These are phyloP conservation scores for Grosmannia huntii DNA, from an alignment of 2,329 filamentous ascomycete genomes.

Conservation along the genomic window DNA sequence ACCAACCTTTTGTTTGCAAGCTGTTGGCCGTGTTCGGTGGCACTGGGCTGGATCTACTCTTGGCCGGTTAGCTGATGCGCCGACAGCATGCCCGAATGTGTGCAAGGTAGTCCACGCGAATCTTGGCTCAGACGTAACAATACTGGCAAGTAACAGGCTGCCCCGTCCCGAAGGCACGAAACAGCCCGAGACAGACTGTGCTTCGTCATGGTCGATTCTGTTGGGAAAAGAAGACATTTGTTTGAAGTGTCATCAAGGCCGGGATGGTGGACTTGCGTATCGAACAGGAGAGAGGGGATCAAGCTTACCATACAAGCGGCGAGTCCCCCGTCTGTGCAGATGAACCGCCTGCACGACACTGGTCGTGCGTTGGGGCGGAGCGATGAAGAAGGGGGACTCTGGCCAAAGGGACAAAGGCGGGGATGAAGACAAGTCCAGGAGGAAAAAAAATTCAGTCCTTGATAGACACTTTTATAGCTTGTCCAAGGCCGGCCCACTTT, in stretches of 20 bases:
- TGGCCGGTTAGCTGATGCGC: neutral
- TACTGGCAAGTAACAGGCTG: slow-evolving; percentile 88
- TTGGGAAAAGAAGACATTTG: slow-evolving; percentile 75
- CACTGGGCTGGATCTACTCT: neutral
- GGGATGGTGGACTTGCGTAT: slow-evolving; percentile 4
- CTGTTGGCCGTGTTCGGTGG: neutral
- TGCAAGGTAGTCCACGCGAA: neutral
- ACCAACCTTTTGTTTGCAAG: slow-evolving; percentile 19
- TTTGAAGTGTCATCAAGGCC: slow-evolving; percentile 58
- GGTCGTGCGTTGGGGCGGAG: neutral
- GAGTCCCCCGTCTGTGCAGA: neutral
- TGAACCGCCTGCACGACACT: neutral
- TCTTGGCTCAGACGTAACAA: slow-evolving; percentile 21
- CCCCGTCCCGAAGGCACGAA: slow-evolving; percentile 32
- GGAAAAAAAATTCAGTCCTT: neutral
- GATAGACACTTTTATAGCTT: neutral
- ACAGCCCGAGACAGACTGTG: slow-evolving; percentile 51
- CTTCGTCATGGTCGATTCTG: slow-evolving; percentile 82
- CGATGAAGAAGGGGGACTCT: neutral
- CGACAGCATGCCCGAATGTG: neutral
- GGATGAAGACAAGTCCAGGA: neutral
- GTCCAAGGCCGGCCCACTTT: neutral
- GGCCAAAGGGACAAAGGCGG: neutral
- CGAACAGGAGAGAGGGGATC: neutral
- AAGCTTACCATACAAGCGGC: neutral